Evolutionary conservation across 2,329 filamentous ascomycete species (phyloP).

Genomic region (Penicillium vulpinum): DNA sequence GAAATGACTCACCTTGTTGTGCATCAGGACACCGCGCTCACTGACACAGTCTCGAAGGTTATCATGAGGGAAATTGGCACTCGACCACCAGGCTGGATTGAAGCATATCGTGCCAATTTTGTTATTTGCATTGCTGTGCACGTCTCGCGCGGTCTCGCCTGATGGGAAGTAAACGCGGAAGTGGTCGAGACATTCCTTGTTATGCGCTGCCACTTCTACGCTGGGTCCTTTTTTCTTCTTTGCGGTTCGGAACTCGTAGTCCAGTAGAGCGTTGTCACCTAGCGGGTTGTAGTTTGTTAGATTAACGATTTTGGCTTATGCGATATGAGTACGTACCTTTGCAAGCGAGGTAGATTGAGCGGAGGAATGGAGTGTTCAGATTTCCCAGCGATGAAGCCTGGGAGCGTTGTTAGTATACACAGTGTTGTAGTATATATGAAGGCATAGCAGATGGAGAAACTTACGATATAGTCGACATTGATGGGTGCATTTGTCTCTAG

Average conservation of each 20-base stretch:
- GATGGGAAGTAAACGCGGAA: slow-evolving; percentile 83
- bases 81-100: slow-evolving; percentile 69
- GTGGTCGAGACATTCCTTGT: slow-evolving; percentile 49
- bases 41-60: slow-evolving; percentile 76
- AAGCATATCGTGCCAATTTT: slow-evolving; percentile 80
- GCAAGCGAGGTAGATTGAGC: slow-evolving; percentile 58
- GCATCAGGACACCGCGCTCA: slow-evolving; percentile 72
- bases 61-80: slow-evolving; percentile 66
- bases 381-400: slow-evolving; percentile 80
- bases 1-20: slow-evolving; percentile 70
- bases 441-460: slow-evolving; percentile 19
- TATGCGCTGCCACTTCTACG: slow-evolving; percentile 20
- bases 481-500: slow-evolving; percentile 57
- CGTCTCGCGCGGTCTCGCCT: slow-evolving; percentile 67
- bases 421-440: background rate
- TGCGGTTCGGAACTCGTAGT: slow-evolving; percentile 42
- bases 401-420: slow-evolving; percentile 9
- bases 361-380: slow-evolving; percentile 67
- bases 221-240: slow-evolving; percentile 41
- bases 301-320: background rate
- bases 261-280: slow-evolving; percentile 51
- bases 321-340: slow-evolving; percentile 45
- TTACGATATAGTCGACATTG: slow-evolving; percentile 71
- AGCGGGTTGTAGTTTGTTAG: background rate
- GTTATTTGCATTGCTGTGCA: slow-evolving; percentile 35